Percentiles rank a stretch among this genome's conserved stretches.
Evolutionary conservation across 1,284 basidiomycete genomes (phyloP).

Genomic region (Vanrija sp.): DNA sequence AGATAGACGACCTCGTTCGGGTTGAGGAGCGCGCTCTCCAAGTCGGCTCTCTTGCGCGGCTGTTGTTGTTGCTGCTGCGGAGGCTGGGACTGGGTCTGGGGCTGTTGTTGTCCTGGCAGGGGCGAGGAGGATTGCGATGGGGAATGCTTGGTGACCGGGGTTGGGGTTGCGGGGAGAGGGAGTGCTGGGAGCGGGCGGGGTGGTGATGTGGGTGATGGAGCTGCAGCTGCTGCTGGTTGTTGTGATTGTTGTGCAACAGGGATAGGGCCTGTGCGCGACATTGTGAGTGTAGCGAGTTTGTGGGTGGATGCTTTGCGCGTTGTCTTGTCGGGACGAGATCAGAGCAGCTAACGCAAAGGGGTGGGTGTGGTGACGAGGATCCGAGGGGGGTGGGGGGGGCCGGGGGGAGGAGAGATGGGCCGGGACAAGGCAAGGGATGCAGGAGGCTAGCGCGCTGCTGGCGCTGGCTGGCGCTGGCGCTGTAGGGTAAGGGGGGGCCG

Average conservation of each 20-base stretch:
- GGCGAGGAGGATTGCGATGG: not conserved
- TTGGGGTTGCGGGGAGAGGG: not conserved
- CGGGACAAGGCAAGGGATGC: not conserved
- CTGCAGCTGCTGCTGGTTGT: not conserved
- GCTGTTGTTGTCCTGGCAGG: not conserved
- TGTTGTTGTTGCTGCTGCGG: not conserved
- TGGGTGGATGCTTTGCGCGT: not conserved
- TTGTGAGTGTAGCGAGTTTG: not conserved
- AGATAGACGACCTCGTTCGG: constrained; percentile 34
- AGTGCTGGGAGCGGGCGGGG: not conserved
- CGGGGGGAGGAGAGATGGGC: too few species aligned
- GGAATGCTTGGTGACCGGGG: not conserved
- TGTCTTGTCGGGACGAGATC: not conserved
- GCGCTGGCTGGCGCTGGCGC: too few species aligned
- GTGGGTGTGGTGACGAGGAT: not conserved
- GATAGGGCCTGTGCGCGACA: not conserved
- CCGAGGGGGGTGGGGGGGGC: too few species aligned
- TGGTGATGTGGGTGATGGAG: not conserved
- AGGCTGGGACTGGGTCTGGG: not conserved
- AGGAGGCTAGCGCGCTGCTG: too few species aligned
- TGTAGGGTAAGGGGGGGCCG: too few species aligned
- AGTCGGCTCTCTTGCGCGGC: constrained; percentile 15
- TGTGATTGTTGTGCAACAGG: not conserved
- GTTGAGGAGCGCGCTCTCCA: constrained; percentile 34
- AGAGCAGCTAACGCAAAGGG: too few species aligned